phyloP scores from a whole-genome alignment of 441 rosid genomes.

The Populus hybrid region DNA sequence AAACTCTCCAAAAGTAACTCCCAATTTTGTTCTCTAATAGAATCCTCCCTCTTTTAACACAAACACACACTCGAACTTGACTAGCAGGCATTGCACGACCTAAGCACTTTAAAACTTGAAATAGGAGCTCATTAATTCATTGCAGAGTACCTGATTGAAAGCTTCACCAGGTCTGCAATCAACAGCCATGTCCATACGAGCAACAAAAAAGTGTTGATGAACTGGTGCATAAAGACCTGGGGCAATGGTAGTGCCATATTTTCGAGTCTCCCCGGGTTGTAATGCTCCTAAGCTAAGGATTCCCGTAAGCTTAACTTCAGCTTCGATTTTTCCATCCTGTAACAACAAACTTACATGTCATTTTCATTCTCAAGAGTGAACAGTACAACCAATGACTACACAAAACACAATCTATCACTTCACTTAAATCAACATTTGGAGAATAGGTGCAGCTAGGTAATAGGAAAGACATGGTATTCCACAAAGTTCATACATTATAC shows the following conservation, averaged over 20 bases:
- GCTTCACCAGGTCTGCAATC: conserved; percentile 86
- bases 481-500: neutral
- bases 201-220: conserved; percentile 86
- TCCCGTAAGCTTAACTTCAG: no score
- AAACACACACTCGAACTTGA: neutral
- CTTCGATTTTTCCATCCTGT: conserved; percentile 26
- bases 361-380: neutral
- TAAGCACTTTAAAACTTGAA: neutral
- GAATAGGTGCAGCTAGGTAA: neutral
- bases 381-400: neutral
- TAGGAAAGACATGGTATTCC: no score
- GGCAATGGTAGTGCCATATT: no score
- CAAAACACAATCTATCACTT: neutral
- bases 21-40: neutral
- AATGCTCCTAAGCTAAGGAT: no score
- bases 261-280: no score
- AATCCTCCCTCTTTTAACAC: neutral
- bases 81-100: neutral
- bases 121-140: neutral
- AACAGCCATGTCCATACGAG: conserved; percentile 88
- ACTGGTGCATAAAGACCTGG: conserved; percentile 87
- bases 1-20: neutral
- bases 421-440: neutral
- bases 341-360: conserved; percentile 16
- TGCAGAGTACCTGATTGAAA: conserved; percentile 59